phyloP scores from a whole-genome alignment of 495 filamentous ascomycete species.

The Aspergillus cristatus region DNA sequence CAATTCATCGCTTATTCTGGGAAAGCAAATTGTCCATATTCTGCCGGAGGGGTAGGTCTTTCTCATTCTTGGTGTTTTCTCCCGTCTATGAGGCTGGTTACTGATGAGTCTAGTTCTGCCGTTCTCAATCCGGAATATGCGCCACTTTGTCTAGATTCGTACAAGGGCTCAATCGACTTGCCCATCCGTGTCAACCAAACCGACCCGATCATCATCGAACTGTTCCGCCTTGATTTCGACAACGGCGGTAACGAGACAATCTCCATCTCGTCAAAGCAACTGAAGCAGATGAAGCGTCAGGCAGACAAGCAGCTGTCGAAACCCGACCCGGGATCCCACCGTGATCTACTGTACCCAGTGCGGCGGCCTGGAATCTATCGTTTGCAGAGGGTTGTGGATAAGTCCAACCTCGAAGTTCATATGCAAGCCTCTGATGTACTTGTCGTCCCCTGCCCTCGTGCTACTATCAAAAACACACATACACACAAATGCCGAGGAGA shows the following conservation, averaged over 20 bases:
- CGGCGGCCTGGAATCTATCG: constrained; percentile 83
- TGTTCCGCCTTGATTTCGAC: constrained; percentile 75
- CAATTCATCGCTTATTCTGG: constrained; percentile 85
- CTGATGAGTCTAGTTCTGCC: constrained; percentile 57
- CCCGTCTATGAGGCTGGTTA: neutral
- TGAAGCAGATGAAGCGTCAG: constrained; percentile 56
- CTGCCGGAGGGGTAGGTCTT: constrained; percentile 77
- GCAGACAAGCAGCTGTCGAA: constrained; percentile 43
- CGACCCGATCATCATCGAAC: constrained; percentile 72
- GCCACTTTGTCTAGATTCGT: constrained; percentile 67
- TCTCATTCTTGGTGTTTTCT: neutral
- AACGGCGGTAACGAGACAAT: constrained; percentile 70
- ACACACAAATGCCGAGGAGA: constrained; percentile 71
- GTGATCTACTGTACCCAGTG: constrained; percentile 51
- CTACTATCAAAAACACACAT: constrained; percentile 53
- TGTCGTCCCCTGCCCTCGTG: constrained; percentile 75
- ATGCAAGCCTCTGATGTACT: constrained; percentile 62
- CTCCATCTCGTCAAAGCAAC: constrained; percentile 58
- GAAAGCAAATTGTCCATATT: constrained; percentile 93
- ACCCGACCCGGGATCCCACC: constrained; percentile 40
- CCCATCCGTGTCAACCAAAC: constrained; percentile 92
- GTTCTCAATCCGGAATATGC: constrained; percentile 69
- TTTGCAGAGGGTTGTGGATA: constrained; percentile 74
- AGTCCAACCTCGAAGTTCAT: constrained; percentile 87
- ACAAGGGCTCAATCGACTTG: constrained; percentile 50